Base-by-base conservation (phyloP, 306 rosid genomes). In the Castanospermum australe region DNA sequence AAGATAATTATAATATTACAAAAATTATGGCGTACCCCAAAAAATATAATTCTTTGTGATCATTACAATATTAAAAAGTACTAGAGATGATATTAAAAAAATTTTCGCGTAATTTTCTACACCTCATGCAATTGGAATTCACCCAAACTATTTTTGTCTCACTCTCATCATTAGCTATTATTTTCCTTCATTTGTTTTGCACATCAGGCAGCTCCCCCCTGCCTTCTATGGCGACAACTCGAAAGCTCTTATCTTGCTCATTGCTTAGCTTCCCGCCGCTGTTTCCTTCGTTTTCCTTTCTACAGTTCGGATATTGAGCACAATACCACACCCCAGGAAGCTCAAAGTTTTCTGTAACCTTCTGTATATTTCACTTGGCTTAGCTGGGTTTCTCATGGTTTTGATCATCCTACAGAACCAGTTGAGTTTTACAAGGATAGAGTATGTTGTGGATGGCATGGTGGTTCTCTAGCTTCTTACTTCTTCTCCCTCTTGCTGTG, bases 241-340 rank as follows among this genome's bases (percentile, higher is more conserved):
- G 0, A 72, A 83, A 39, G 32, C 87, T 77, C 86, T 91, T 11
- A 88, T 88, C 24, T 50, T 91, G 22, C 79, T 91, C 6, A 83
- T 91, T 54, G 97, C 80, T 41, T 91, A 90, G 91, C 87, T 92
- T 67, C 94, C 97, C 0, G 62, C 97, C 4, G 88, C 87, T 9
- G 80, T 91, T 73, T 84, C 86, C 18, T 57, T 82, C 38, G 0
- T 78, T 13, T 88, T 92, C 41, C 88, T 92, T 30, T 81, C 84
- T 2, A 82, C 85, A 0, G 56, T 89, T 82, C 75, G 97, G 20
- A 36, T 77, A 1, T 32, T 88, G 2, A 72, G 71, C 67, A 30
- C 56, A 4, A 62, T 42, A 0, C 82, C 82, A 6, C 85, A 79
- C 10, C 78, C 76, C 0, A 83, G 83, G 22, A 91, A 92, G 71